A percentile compares a stretch with the other conserved stretches of the same genome.
Conservation (phyloP, 2,329 filamentous ascomycete species). For the Daldinia sp. region DNA sequence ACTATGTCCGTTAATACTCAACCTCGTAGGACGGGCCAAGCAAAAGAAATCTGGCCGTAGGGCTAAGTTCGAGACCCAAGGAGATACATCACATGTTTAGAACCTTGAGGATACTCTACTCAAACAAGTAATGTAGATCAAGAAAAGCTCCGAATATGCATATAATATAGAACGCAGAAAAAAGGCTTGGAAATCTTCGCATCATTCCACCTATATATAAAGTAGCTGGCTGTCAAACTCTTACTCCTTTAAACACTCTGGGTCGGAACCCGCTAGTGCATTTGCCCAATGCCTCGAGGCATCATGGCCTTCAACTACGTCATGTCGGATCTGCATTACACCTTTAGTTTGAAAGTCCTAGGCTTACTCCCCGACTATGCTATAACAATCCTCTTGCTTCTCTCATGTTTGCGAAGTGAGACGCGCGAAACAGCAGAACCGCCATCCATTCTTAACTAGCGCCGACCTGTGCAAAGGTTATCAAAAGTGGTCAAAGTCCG, state of each 20-base stretch:
- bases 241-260: constrained; percentile 23
- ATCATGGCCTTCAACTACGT: constrained; percentile 26
- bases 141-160: not conserved
- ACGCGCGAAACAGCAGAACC: constrained; percentile 42
- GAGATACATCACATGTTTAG: constrained; percentile 7
- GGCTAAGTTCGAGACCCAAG: not conserved
- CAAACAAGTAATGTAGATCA: constrained; percentile 10
- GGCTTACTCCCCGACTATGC: constrained; percentile 39
- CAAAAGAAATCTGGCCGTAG: not conserved
- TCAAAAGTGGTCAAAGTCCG: constrained; percentile 39
- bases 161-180: constrained; percentile 6
- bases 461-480: constrained; percentile 45
- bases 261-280: constrained; percentile 16
- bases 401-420: constrained; percentile 42
- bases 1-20: constrained; percentile 37
- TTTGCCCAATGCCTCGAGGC: constrained; percentile 15
- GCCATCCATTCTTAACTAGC: constrained; percentile 49
- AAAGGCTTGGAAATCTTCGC: constrained; percentile 25
- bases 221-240: constrained; percentile 30
- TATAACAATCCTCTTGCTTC: constrained; percentile 33
- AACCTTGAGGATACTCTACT: constrained; percentile 17
- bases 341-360: constrained; percentile 30
- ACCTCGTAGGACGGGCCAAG: constrained; percentile 14
- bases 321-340: constrained; percentile 37
- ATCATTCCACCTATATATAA: constrained; percentile 42